These are phyloP conservation scores for Sarocladium oryzae DNA, from an alignment of 2,329 filamentous ascomycete species.

Conservation along the genomic window DNA sequence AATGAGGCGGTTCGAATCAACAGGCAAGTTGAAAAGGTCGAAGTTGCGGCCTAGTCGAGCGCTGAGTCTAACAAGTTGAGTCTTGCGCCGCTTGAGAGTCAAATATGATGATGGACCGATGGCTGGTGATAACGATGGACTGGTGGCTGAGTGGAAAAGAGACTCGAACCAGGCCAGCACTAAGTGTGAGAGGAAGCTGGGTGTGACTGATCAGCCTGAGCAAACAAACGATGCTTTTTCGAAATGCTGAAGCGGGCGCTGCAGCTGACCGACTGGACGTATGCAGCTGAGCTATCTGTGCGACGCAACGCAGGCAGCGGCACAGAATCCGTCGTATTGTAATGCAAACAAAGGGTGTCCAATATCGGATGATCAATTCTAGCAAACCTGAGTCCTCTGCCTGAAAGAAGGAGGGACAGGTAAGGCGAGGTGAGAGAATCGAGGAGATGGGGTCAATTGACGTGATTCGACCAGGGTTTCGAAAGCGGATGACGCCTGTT, in stretches of 20 bases:
- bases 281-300: conserved; percentile 2
- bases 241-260: neutral
- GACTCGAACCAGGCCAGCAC: neutral
- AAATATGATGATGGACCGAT: neutral
- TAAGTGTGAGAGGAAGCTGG: neutral
- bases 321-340: neutral
- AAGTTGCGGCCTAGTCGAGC: neutral
- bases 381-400: neutral
- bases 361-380: neutral
- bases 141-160: neutral
- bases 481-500: neutral
- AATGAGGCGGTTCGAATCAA: too few relatives aligned
- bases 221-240: conserved; percentile 2
- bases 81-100: neutral
- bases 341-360: neutral
- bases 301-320: conserved; percentile 2
- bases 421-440: neutral
- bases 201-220: neutral
- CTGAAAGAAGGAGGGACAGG: neutral
- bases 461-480: conserved; percentile 2
- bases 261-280: neutral
- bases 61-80: neutral
- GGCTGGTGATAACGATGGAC: neutral
- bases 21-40: neutral
- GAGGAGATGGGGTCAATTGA: neutral